A percentile compares a stretch with the other conserved stretches of the same genome.
Conservation (phyloP, 1,284 basidiomycete genomes). For the Volvariella volvacea region DNA sequence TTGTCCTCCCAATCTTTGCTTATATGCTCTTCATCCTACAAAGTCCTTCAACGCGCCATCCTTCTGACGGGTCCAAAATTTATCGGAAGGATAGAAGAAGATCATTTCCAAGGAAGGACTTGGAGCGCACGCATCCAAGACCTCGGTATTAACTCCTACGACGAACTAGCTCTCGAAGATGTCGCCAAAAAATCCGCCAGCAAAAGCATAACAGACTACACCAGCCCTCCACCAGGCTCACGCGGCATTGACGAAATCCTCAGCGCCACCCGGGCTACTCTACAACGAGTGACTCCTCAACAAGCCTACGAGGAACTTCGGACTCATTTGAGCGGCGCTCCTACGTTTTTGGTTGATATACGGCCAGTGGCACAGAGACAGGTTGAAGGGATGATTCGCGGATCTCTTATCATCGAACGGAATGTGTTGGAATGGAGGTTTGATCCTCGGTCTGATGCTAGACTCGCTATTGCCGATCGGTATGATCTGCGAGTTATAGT, state of each 20-base stretch:
- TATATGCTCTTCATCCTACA: constrained; percentile 46
- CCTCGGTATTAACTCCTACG: constrained; percentile 45
- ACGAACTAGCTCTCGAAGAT: constrained; percentile 59
- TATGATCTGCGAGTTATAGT: constrained; percentile 68
- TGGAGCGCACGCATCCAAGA: constrained; percentile 46
- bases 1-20: constrained; percentile 35
- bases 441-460: constrained; percentile 53
- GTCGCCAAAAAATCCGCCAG: constrained; percentile 53
- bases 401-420: constrained; percentile 6
- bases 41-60: constrained; percentile 55
- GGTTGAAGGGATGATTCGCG: constrained; percentile 2
- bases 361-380: constrained; percentile 3
- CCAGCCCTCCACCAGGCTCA: constrained; percentile 55
- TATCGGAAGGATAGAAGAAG: constrained; percentile 43
- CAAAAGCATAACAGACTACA: constrained; percentile 46
- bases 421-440: constrained; percentile 68
- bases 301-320: constrained; percentile 55
- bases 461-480: constrained; percentile 56
- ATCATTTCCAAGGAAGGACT: constrained; percentile 24
- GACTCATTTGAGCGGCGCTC: constrained; percentile 33
- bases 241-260: constrained; percentile 49
- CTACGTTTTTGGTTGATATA: constrained; percentile 6
- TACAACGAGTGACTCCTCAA: constrained; percentile 55
- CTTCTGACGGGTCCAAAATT: constrained; percentile 60
- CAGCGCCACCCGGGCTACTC: constrained; percentile 45